Base-by-base conservation (phyloP, 164 flowering plant genomes). In the Kingdonia uniflora region DNA sequence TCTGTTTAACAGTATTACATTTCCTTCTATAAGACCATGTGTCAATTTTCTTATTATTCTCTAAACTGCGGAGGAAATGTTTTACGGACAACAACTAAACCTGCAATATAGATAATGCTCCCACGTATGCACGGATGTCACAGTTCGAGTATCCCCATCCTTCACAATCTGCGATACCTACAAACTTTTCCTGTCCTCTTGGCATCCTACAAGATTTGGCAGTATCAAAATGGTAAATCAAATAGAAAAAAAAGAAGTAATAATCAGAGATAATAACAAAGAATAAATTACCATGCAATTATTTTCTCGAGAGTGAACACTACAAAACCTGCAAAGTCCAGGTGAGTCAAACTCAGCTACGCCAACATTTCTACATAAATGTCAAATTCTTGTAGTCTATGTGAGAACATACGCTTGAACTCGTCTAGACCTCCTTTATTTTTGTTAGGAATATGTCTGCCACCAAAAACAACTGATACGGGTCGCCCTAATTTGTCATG, bases 121-220 rank as follows among this genome's bases (percentile, higher is more conserved):
- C 90, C 14, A 79, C 26, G 65, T 77, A 77, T 35, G 59, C 98
- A 21, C 85, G 87, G 37, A 84, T 35, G 45, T 91, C 95, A 24
- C 71, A 64, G 59, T 82, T 83, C 0, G 84, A 58, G 58, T 79
- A 87, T 25, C 95, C 90, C 84, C 87, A 85, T 15, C 90, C 96
- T 74, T 87, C 19, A 26, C 85, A 72, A 60, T 87, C 96, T 17
- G 51, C 85, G 41, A 91, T 87, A 14, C 33, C 57, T 0, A 65
- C 25, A 62, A 85, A 85, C 69, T 84, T 85, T 47, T 84, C 95
- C 24, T 79, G 75, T 54, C 90, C 96, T 24, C 25, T 23, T 2
- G 82, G 81, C 62, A 76, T 73, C 61, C 97, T 90, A 80, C 39
- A 54, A 8, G 14, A 41, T 15, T 12, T 14, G 6, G 19, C 21